These are phyloP conservation scores for Crassisporium funariophilum DNA, from an alignment of 768 basidiomycete species.

Conservation along the genomic window DNA sequence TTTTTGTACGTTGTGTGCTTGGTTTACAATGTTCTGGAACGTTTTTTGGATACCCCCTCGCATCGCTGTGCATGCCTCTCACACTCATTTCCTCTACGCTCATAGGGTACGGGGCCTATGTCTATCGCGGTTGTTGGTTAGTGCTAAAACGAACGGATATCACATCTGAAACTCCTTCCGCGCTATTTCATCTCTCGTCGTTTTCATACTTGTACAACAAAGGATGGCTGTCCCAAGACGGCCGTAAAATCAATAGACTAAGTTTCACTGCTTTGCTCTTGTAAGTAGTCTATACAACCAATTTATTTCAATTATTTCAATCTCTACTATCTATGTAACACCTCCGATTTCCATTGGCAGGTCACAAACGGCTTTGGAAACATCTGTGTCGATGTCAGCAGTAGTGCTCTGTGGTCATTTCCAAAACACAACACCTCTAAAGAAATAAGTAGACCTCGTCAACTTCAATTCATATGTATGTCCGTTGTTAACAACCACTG, in stretches of 20 bases:
- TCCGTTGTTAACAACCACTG: no score
- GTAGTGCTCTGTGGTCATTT: no score
- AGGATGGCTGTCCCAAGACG: conserved; percentile 33
- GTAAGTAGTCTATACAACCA: conserved; percentile 28
- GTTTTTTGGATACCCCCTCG: conserved; percentile 36
- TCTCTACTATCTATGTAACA: neutral
- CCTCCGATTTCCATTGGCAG: no score
- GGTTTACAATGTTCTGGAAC: conserved; percentile 37
- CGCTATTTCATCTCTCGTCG: conserved; percentile 32
- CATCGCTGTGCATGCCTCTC: conserved; percentile 35
- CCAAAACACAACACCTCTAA: no score
- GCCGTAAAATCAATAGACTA: conserved; percentile 38
- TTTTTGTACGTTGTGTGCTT: conserved; percentile 34
- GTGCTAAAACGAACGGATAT: conserved; percentile 36
- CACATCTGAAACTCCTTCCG: conserved; percentile 29
- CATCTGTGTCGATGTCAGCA: no score
- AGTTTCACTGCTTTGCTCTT: conserved; percentile 26
- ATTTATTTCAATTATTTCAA: conserved; percentile 10
- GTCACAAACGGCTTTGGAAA: no score
- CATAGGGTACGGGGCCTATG: conserved; percentile 23
- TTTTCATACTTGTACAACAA: conserved; percentile 48
- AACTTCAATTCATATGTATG: no score
- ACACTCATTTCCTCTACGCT: conserved; percentile 27
- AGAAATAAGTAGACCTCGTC: no score
- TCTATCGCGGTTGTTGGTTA: conserved; percentile 27